Evolutionary conservation across 352 stramenopile species (phyloP).

Genomic region (Phytophthora citrophthora): DNA sequence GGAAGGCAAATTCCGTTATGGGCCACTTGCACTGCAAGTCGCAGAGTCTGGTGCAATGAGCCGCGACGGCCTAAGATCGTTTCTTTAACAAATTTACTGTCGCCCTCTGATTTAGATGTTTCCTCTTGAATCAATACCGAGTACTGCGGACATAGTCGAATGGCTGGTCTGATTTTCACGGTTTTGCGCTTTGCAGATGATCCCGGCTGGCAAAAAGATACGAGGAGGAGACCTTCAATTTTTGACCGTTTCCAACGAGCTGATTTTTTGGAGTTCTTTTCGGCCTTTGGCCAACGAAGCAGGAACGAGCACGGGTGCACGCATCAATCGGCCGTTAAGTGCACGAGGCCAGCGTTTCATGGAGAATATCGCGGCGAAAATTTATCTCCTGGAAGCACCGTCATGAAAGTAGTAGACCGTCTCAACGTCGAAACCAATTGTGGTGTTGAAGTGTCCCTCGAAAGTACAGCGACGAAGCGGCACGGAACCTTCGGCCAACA

Average conservation of each 20-base stretch:
- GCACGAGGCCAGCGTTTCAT: constrained; percentile 2
- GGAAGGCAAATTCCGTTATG: constrained; percentile 35
- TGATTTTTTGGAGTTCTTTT: constrained; percentile 9
- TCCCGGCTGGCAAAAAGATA: constrained; percentile 9
- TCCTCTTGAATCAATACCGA: background rate
- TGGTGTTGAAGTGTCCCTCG: constrained; percentile 12
- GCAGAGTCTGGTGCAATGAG: constrained; percentile 15
- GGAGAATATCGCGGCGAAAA: constrained; percentile 12
- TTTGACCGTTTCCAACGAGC: constrained; percentile 18
- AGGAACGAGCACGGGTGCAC: background rate
- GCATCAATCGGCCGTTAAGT: constrained; percentile 10
- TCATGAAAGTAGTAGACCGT: background rate
- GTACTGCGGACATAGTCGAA: constrained; percentile 14
- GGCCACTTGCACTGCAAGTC: constrained; percentile 1
- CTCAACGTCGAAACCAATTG: constrained; percentile 8
- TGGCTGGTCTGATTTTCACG: constrained; percentile 11
- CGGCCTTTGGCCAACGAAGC: background rate
- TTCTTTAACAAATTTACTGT: constrained; percentile 24
- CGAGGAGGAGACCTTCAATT: constrained; percentile 25
- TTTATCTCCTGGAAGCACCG: background rate
- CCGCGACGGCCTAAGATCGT: constrained; percentile 17
- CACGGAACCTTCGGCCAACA: constrained; percentile 14
- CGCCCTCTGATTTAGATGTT: background rate
- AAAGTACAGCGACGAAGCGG: constrained; percentile 12
- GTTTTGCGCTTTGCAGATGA: constrained; percentile 2